A percentile compares a stretch with the other conserved stretches of the same genome.
Conservation (phyloP, 257 asterid species). For the Nicotiana paniculata region DNA sequence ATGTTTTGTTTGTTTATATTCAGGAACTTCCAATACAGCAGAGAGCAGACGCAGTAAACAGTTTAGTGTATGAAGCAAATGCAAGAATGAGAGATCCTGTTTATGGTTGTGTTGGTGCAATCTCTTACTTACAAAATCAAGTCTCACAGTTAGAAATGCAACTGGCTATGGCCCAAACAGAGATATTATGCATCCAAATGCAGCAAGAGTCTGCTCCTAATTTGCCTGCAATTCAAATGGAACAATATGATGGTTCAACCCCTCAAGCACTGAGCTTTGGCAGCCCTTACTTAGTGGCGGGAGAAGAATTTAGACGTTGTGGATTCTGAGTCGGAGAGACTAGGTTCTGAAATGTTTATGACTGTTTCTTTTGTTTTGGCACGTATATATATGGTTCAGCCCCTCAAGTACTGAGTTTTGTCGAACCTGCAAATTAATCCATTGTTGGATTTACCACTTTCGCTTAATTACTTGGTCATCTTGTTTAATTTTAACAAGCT, state of each 20-base stretch:
- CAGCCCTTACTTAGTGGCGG: background rate
- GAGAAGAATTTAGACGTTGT: background rate
- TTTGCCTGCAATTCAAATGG: slow-evolving; percentile 15
- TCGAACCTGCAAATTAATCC: background rate
- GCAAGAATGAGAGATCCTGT: slow-evolving; percentile 10
- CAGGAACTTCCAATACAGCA: background rate
- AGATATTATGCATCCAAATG: slow-evolving; percentile 76
- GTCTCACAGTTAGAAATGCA: slow-evolving; percentile 78
- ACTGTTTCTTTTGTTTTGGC: background rate
- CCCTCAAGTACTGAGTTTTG: background rate
- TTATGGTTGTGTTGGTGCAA: slow-evolving; percentile 5
- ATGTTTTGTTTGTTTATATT: background rate
- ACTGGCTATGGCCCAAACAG: slow-evolving; percentile 74
- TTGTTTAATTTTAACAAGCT: background rate
- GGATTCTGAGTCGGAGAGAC: background rate
- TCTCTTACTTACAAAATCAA: background rate
- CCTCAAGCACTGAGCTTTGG: slow-evolving; percentile 41
- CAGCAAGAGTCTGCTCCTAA: slow-evolving; percentile 31
- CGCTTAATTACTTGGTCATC: background rate
- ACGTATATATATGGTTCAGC: background rate
- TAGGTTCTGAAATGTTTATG: too few species aligned
- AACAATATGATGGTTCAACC: background rate
- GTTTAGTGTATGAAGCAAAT: slow-evolving; percentile 10
- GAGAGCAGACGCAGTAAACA: slow-evolving; percentile 8
- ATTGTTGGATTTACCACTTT: too few species aligned